Percentiles rank a stretch among this genome's conserved stretches.
Evolutionary conservation across 2,329 filamentous ascomycete genomes (phyloP).

Genomic region (Drechslerella coelobrocha): DNA sequence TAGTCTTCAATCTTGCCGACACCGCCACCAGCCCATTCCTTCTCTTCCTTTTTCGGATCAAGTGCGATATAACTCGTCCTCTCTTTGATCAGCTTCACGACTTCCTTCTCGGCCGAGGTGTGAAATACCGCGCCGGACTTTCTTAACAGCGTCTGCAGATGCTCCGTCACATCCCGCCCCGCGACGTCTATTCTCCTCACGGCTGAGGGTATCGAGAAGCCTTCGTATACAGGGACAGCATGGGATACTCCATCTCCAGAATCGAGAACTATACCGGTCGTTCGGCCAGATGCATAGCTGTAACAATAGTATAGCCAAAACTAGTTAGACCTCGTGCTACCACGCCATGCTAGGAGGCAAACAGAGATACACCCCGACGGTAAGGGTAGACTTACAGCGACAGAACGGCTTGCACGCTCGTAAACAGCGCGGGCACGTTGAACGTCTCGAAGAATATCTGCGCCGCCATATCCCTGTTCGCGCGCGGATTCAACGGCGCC

Average conservation of each 20-base stretch:
- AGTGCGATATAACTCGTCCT: slow-evolving; percentile 87
- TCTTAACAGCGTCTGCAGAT: slow-evolving; percentile 86
- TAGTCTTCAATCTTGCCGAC: slow-evolving; percentile 84
- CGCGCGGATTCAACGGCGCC: slow-evolving; percentile 90
- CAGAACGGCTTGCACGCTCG: slow-evolving; percentile 94
- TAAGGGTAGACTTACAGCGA: slow-evolving; percentile 68
- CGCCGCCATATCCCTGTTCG: slow-evolving; percentile 93
- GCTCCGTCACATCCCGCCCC: slow-evolving; percentile 92
- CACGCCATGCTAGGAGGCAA: no score
- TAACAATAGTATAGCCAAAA: slow-evolving; percentile 5
- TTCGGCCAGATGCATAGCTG: slow-evolving; percentile 82
- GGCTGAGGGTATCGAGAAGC: slow-evolving; percentile 93
- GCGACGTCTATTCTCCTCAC: slow-evolving; percentile 96
- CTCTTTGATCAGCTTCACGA: slow-evolving; percentile 97
- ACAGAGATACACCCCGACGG: no score
- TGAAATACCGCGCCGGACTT: slow-evolving; percentile 95
- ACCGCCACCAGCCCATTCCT: slow-evolving; percentile 85
- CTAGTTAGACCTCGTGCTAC: background rate
- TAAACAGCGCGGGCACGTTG: slow-evolving; percentile 95
- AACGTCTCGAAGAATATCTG: slow-evolving; percentile 99
- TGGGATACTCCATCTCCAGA: slow-evolving; percentile 96
- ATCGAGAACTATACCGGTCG: slow-evolving; percentile 94
- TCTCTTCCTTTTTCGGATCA: slow-evolving; percentile 92
- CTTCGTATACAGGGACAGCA: slow-evolving; percentile 95
- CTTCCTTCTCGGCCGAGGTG: slow-evolving; percentile 98